Evolutionary conservation across 345 rosid species (phyloP).

Genomic region (Schrenkiella parvula): DNA sequence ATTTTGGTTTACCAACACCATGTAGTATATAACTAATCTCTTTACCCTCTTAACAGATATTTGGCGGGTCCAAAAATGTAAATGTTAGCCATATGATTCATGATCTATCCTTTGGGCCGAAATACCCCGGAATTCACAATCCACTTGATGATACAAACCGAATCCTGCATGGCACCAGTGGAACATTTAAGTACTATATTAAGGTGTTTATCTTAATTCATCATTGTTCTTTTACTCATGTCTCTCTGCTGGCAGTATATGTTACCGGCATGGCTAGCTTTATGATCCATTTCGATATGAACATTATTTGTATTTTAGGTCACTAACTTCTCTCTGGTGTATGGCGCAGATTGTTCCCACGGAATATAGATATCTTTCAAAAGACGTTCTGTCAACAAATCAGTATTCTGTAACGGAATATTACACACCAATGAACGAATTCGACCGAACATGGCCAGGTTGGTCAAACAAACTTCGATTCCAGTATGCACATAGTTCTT

Average conservation of each 20-base stretch:
- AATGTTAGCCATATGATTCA: conserved; percentile 89
- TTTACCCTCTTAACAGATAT: conserved; percentile 55
- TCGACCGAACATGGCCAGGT: conserved; percentile 94
- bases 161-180: conserved; percentile 66
- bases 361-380: conserved; percentile 82
- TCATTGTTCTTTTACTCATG: neutral
- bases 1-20: neutral
- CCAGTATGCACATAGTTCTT: neutral
- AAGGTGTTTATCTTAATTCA: conserved; percentile 50
- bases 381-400: conserved; percentile 81
- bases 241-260: neutral
- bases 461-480: conserved; percentile 15
- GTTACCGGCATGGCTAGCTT: neutral
- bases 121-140: conserved; percentile 94
- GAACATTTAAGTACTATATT: conserved; percentile 93
- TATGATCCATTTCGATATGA: neutral
- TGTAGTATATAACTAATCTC: neutral
- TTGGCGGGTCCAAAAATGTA: conserved; percentile 77
- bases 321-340: conserved; percentile 3
- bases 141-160: conserved; percentile 85
- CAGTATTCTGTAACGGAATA: conserved; percentile 95
- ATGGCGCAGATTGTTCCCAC: conserved; percentile 90
- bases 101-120: conserved; percentile 90
- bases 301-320: neutral
- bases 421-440: conserved; percentile 69